Evolutionary conservation across 108 stramenopile species (phyloP).

Genomic region (Stephanodiscus triporus): DNA sequence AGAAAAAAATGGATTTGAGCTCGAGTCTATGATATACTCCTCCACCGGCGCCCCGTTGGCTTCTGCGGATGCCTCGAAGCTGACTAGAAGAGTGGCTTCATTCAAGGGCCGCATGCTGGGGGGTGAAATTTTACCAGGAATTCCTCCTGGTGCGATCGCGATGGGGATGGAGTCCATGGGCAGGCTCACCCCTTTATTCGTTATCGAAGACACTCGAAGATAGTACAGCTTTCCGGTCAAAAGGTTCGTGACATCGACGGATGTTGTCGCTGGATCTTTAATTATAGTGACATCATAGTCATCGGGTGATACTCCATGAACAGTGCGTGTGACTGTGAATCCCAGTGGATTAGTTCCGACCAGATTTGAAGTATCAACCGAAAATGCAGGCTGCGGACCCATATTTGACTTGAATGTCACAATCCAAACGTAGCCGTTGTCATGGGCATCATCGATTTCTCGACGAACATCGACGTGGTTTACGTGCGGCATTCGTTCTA

Average conservation of each 20-base stretch:
- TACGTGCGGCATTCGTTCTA: conserved; percentile 69
- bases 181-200: conserved; percentile 50
- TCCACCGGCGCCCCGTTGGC: conserved; percentile 55
- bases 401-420: conserved; percentile 74
- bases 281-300: conserved; percentile 41
- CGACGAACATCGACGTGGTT: conserved; percentile 69
- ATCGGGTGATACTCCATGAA: conserved; percentile 48
- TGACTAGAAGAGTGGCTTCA: conserved; percentile 42
- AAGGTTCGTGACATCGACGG: conserved; percentile 39
- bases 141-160: conserved; percentile 43
- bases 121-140: conserved; percentile 30
- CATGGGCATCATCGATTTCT: conserved; percentile 30
- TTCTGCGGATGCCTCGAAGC: conserved; percentile 48
- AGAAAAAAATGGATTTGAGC: conserved; percentile 52
- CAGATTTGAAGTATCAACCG: conserved; percentile 34
- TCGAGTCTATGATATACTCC: conserved; percentile 55
- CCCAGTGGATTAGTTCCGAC: conserved; percentile 47
- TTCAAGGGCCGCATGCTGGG: conserved; percentile 44
- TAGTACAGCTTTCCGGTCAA: conserved; percentile 53
- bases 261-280: conserved; percentile 25
- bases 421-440: conserved; percentile 64
- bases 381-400: conserved; percentile 71
- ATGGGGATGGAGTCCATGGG: conserved; percentile 18
- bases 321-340: conserved; percentile 23
- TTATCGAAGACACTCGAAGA: conserved; percentile 53